Evolutionary conservation across 2,329 filamentous ascomycete genomes (phyloP), one percentile per base, ranked within the genome.

Genomic region (Aspergillus vadensis): DNA sequence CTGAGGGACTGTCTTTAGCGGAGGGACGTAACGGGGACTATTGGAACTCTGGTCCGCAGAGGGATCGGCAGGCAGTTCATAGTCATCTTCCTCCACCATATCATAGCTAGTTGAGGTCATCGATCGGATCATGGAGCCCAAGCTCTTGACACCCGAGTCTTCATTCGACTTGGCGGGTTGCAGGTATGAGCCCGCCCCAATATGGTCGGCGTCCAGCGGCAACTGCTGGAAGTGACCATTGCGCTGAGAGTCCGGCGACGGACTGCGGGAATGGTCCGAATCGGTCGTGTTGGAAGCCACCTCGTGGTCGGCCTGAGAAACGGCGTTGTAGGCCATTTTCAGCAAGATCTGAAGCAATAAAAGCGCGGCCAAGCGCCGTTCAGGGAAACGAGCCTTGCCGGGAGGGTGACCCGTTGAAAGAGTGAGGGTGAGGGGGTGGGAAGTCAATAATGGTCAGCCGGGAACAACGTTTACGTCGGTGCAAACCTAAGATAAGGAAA

Each of bases 11-110:
- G 67, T 70, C 57, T 71, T 65, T n/a, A 71, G 70, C 55, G 68
- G 72, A 69, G 70, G 68, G 62, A 59, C 68, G 58, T 60, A 63
- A 67, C 64, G 72, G 63, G 58, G 50, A 67, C 64, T 69, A 60
- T 58, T 70, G 38, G 67, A 61, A 58, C 60, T 67, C 61, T 63
- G 64, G 50, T 61, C 57, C 53, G 63, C 58, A 58, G 68, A 63
- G 56, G 64, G 68, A 70, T 72, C 70, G 58, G 70, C 72, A 57
- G 59, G 48, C 12, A 60, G 71, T 54, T 80, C 78, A 63, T 81
- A 80, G 64, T 81, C 79, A 63, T 81, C 79, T 36, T 76, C 77
- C 62, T 81, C 80, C 27, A 81, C 72, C 60, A 81, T 72, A 55
- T 81, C 78, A 67, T 82, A 82, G 63, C 72, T 78, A 23, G 72